Evolutionary conservation across 140 eudicot species (phyloP).

Genomic region (Cichorium intybus): DNA sequence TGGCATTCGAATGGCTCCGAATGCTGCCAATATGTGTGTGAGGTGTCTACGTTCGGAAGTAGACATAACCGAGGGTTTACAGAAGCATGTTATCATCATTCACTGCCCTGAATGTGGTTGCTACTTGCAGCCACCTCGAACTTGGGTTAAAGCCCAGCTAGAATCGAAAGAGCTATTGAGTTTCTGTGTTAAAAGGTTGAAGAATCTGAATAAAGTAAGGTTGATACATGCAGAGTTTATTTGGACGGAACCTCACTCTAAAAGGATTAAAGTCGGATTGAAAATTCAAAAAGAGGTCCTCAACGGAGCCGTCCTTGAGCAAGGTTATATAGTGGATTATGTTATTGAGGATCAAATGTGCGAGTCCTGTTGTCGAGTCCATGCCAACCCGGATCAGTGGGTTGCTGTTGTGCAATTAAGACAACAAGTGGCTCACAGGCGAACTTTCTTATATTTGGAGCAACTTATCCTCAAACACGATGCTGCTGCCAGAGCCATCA

Average conservation of each 20-base stretch:
- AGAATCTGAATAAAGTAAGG: slow-evolving; percentile 2
- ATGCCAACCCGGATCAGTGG: slow-evolving; percentile 23
- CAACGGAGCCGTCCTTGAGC: slow-evolving; percentile 10
- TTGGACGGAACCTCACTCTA: slow-evolving; percentile 17
- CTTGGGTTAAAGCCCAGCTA: slow-evolving; percentile 14
- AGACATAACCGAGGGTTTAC: slow-evolving; percentile 20
- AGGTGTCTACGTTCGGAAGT: slow-evolving; percentile 18
- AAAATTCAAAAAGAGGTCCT: slow-evolving; percentile 14
- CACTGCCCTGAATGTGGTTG: slow-evolving; percentile 21
- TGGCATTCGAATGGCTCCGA: slow-evolving; percentile 17
- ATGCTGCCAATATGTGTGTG: slow-evolving; percentile 23
- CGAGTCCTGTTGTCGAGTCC: slow-evolving; percentile 12
- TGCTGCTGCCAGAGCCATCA: not conserved
- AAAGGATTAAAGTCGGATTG: slow-evolving; percentile 3
- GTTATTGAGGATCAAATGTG: slow-evolving; percentile 11
- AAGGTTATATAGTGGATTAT: slow-evolving; percentile 9
- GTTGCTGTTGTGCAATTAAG: slow-evolving; percentile 17
- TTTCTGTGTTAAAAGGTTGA: slow-evolving; percentile 8
- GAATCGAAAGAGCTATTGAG: slow-evolving; percentile 20
- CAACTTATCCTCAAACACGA: slow-evolving; percentile 17
- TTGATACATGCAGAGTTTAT: slow-evolving; percentile 7
- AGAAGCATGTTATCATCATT: slow-evolving; percentile 11
- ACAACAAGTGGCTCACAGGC: slow-evolving; percentile 18
- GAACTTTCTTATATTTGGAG: slow-evolving; percentile 13
- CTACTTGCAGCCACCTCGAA: slow-evolving; percentile 25